phyloP scores from a whole-genome alignment of 1,284 basidiomycete genomes.

The Pseudozyma pruni region DNA sequence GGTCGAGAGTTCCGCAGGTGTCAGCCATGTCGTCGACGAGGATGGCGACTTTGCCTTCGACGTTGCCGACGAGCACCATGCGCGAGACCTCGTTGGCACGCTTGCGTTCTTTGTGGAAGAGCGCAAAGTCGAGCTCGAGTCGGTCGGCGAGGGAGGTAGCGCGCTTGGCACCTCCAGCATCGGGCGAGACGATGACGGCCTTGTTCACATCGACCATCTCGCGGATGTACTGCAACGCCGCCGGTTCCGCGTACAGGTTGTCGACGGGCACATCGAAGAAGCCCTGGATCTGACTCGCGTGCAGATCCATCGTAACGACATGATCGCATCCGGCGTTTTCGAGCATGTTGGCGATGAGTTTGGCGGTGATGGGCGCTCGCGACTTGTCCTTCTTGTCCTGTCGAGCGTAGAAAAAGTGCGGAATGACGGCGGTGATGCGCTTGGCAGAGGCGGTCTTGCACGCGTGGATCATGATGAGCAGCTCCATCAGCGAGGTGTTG shows the following conservation, averaged over 20 bases:
- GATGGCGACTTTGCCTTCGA: constrained; percentile 91
- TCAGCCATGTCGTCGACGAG: constrained; percentile 99
- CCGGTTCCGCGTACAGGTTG: constrained; percentile 98
- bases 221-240: constrained; percentile 92
- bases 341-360: constrained; percentile 99
- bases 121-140: constrained; percentile 94
- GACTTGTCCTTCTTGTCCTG: constrained; percentile 99
- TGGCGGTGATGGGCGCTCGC: constrained; percentile 96
- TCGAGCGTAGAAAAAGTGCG: constrained; percentile 67
- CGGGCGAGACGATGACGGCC: constrained; percentile 96
- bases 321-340: constrained; percentile 97
- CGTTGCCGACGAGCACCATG: constrained; percentile 97
- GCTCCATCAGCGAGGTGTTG: constrained; percentile 86
- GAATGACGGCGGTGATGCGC: constrained; percentile 88
- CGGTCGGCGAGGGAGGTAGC: constrained; percentile 97
- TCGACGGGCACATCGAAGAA: constrained; percentile 99
- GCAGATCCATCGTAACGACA: constrained; percentile 74
- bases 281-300: constrained; percentile 74
- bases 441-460: constrained; percentile 88
- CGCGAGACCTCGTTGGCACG: constrained; percentile 99
- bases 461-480: constrained; percentile 99
- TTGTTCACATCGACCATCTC: constrained; percentile 87
- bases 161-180: constrained; percentile 97
- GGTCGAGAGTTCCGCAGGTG: constrained; percentile 95
- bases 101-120: constrained; percentile 99